Evolutionary conservation across 176 grass and related monocot genomes (phyloP), one percentile per base, ranked within the genome.

Genomic region (Otatea glauca): DNA sequence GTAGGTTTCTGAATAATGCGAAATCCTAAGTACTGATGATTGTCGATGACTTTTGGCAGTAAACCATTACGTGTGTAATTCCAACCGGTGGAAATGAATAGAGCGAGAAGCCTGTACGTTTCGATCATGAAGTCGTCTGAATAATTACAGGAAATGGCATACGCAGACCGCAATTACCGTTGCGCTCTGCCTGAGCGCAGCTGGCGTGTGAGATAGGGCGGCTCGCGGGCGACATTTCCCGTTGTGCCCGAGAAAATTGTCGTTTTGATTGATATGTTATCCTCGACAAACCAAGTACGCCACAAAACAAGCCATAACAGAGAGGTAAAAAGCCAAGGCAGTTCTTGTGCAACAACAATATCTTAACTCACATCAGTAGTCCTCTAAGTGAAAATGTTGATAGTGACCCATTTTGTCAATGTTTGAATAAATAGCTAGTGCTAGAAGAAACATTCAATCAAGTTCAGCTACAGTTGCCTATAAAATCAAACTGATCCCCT

Each of bases 11-110:
- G 16, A 68, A 67, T 76, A 77, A 55, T 68, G 23, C 14, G 43
- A 59, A 42, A 42, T 54, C 17, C 47, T 17, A 34, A 35, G 74
- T 9, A 16, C 50, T 23, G 49, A 68, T 69, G 17, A 15, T 55
- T 43, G 16, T 34, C 20, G 24, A 13, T 35, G n/a, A n/a, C 54
- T 35, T 77, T 47, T 69, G 73, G 47, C 37, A 68, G 72, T 58
- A 68, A 54, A 39, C 15, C 41, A 25, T 55, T 67, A 53, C 14
- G 44, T 80, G 14, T 83, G 41, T 16, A 59, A 50, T 75, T 53
- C 5, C 50, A 53, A 18, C 32, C 29, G 13, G 1, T 66, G 15
- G 21, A 6, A 25, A 24, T 23, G 27, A 61, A 48, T 0, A 6
- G 25, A 15, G 42, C 11, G 54, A 32, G 53, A 25, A 17, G 49